These are phyloP conservation scores for Elaphomyces granulatus DNA, from an alignment of 495 filamentous ascomycete species.

Conservation along the genomic window DNA sequence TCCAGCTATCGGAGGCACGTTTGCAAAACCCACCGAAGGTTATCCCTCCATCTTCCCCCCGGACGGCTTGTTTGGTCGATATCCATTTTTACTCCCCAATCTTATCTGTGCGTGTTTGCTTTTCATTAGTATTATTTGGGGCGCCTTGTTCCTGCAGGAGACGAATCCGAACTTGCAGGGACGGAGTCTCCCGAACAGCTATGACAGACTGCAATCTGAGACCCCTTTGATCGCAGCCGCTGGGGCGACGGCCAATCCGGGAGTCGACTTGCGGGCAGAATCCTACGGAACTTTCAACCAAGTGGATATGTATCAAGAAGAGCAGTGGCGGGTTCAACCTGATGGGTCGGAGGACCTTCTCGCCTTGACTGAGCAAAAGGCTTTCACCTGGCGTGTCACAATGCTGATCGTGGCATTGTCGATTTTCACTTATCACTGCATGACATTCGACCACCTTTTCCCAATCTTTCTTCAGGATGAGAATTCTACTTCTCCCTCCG, in stretches of 20 bases:
- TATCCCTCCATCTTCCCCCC: slow-evolving; percentile 51
- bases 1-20: slow-evolving; percentile 56
- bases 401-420: slow-evolving; percentile 58
- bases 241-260: slow-evolving; percentile 51
- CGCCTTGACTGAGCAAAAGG: slow-evolving; percentile 18
- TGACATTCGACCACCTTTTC: slow-evolving; percentile 74
- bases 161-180: slow-evolving; percentile 70
- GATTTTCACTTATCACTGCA: slow-evolving; percentile 78
- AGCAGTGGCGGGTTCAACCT: slow-evolving; percentile 23
- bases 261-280: slow-evolving; percentile 55
- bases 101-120: slow-evolving; percentile 60
- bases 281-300: slow-evolving; percentile 66
- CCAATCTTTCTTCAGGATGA: slow-evolving; percentile 76
- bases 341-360: slow-evolving; percentile 29
- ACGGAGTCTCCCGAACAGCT: slow-evolving; percentile 30
- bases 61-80: slow-evolving; percentile 51
- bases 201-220: slow-evolving; percentile 33
- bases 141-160: slow-evolving; percentile 62
- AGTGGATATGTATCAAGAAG: slow-evolving; percentile 35
- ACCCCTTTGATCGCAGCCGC: slow-evolving; percentile 60
- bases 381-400: slow-evolving; percentile 50
- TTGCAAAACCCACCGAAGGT: slow-evolving; percentile 55
- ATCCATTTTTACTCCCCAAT: slow-evolving; percentile 75
- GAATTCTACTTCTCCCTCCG: slow-evolving; percentile 9
- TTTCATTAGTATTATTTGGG: slow-evolving; percentile 54